Evolutionary conservation across 192 early-diverging fungal species (phyloP), one percentile per base, ranked within the genome.

Genomic region (Martensiomyces pterosporus): DNA sequence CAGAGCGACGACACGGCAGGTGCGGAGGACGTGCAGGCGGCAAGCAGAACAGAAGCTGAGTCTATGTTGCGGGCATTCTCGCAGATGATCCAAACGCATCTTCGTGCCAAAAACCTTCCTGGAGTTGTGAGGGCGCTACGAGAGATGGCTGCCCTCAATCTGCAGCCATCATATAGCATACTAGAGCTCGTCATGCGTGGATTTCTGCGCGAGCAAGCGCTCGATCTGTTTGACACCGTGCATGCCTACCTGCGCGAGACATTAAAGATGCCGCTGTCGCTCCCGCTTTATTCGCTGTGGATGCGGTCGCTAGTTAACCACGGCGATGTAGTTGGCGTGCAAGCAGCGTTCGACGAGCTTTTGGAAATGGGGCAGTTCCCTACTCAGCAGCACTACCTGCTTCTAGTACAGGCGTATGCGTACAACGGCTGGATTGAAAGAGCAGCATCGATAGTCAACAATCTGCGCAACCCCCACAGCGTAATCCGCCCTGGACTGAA

Each of bases 321-420:
- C 37, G 71, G 71, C 45, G 64, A 75, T 24, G 59, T 67, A 7
- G 29, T 27, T 16, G 71, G 71, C 8, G 49, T 63, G 15, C 64
- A 67, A 36, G 52, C 55, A 8, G 71, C 60, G 4, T 67, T 75
- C 47, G 60, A 75, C 47, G 71, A 75, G 52, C 43, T 75, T 45
- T 24, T 60, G 13, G 45, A 44, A 13, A 32, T 75, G 52, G 71
- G 71, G 3, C 71, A 75, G 43, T 44, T 64, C 43, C 71, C 71
- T 9, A 60, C 47, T 13, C 60, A 63, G 44, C 64, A 56, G 49
- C 64, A 75, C 52, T 75, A 75, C 37, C 47, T 57, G 8, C 43
- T 47, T 19, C 52, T 75, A n/a, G 60, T 75, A 12, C 65, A 64
- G 29, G 57, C 65, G 18, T 67, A 67, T 23, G 64, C 71, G 3